A percentile compares a stretch with the other conserved stretches of the same genome.
Conservation (phyloP, 176 grass and related monocot species). For the Oryza nivara region DNA sequence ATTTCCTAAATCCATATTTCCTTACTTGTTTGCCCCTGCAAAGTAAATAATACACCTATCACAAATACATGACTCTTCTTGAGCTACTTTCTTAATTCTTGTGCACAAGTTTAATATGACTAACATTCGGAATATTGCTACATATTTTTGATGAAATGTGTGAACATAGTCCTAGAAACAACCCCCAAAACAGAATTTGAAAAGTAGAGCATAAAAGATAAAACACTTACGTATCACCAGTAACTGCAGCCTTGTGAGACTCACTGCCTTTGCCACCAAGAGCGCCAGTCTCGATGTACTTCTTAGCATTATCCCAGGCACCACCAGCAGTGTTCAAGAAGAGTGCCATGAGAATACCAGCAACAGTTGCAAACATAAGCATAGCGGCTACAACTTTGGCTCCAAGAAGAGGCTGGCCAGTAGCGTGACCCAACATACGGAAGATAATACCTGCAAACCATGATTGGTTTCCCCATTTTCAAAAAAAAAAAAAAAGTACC, state of each 20-base stretch:
- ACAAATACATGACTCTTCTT: background rate
- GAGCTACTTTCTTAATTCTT: background rate
- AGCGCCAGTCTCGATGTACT: slow-evolving; percentile 97
- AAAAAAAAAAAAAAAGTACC: background rate
- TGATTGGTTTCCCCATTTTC: background rate
- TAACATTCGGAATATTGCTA: background rate
- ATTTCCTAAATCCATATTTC: background rate
- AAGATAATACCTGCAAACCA: slow-evolving; percentile 75
- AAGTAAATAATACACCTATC: background rate
- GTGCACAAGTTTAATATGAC: background rate
- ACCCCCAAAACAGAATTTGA: slow-evolving; percentile 1
- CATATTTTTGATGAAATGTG: background rate
- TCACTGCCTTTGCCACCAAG: slow-evolving; percentile 98
- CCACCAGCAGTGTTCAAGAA: slow-evolving; percentile 97
- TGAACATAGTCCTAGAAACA: background rate
- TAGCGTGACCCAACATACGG: slow-evolving; percentile 78
- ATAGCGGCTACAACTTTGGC: slow-evolving; percentile 95
- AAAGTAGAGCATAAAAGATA: slow-evolving; percentile 21
- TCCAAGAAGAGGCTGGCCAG: slow-evolving; percentile 79
- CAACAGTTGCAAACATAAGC: slow-evolving; percentile 96
- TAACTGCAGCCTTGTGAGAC: slow-evolving; percentile 89
- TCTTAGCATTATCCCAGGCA: slow-evolving; percentile 99
- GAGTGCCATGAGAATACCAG: slow-evolving; percentile 97
- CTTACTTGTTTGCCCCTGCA: background rate
- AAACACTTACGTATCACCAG: slow-evolving; percentile 93